Percentiles rank a stretch among this genome's conserved stretches.
Evolutionary conservation across 2,329 filamentous ascomycete genomes (phyloP).

Genomic region (Thelonectria discophora): DNA sequence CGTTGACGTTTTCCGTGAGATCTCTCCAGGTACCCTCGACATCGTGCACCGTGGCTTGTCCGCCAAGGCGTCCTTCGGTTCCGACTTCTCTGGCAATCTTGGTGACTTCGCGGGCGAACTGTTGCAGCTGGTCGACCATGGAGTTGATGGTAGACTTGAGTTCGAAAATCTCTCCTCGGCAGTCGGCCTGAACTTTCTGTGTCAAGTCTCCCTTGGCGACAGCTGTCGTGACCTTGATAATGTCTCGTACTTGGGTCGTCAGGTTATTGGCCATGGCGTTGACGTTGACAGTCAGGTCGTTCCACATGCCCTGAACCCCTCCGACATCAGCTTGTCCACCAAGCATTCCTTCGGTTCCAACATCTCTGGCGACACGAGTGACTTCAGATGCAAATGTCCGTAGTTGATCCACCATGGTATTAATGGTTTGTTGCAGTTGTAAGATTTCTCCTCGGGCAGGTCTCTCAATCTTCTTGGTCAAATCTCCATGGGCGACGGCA

Average conservation of each 20-base stretch:
- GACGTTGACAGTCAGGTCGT: conserved; percentile 84
- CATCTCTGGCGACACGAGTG: conserved; percentile 82
- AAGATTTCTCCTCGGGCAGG: conserved; percentile 84
- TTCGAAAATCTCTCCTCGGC: conserved; percentile 89
- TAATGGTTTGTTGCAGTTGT: conserved; percentile 85
- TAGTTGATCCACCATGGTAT: conserved; percentile 89
- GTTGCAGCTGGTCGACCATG: conserved; percentile 97
- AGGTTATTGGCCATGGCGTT: conserved; percentile 90
- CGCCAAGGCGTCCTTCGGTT: conserved; percentile 91
- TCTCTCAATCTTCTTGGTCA: conserved; percentile 85
- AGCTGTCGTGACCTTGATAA: conserved; percentile 81
- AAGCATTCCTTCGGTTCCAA: conserved; percentile 84
- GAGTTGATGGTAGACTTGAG: conserved; percentile 99
- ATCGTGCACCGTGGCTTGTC: conserved; percentile 94
- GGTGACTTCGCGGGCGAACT: conserved; percentile 96
- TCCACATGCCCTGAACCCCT: conserved; percentile 89
- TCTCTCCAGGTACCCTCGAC: conserved; percentile 98
- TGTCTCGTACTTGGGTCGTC: conserved; percentile 91
- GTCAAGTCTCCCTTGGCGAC: conserved; percentile 88
- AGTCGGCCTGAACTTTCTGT: conserved; percentile 94
- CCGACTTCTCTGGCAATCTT: conserved; percentile 96
- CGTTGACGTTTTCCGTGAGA: conserved; percentile 94
- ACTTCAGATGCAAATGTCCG: conserved; percentile 86
- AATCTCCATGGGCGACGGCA: conserved; percentile 81
- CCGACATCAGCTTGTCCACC: conserved; percentile 85